phyloP scores from a whole-genome alignment of 192 early-diverging fungal species.

The Coemansia sp. region DNA sequence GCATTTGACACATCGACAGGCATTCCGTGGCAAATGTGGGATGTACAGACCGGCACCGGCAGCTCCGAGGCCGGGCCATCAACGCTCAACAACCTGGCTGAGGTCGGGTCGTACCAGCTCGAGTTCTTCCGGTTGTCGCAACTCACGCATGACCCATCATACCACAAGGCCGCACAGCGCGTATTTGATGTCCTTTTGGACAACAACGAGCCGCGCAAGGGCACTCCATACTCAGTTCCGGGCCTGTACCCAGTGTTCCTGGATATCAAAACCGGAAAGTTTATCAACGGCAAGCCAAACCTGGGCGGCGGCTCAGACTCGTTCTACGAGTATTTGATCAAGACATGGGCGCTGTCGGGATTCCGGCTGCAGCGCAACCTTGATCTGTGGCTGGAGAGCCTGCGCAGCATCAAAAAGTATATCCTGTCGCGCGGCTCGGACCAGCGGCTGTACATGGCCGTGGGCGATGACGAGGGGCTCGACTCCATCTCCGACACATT shows the following conservation, averaged over 20 bases:
- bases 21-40: slow-evolving; percentile 72
- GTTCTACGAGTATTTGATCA: slow-evolving; percentile 95
- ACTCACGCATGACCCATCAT: slow-evolving; percentile 74
- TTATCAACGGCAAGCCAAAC: slow-evolving; percentile 60
- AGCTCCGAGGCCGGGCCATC: slow-evolving; percentile 44
- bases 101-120: slow-evolving; percentile 58
- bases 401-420: slow-evolving; percentile 46
- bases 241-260: slow-evolving; percentile 81
- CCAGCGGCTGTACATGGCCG: slow-evolving; percentile 51
- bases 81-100: slow-evolving; percentile 52
- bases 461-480: slow-evolving; percentile 49
- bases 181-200: slow-evolving; percentile 52
- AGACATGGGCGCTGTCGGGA: slow-evolving; percentile 81
- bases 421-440: slow-evolving; percentile 45
- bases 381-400: slow-evolving; percentile 52
- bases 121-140: slow-evolving; percentile 87
- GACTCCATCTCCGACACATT: slow-evolving; percentile 54
- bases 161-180: slow-evolving; percentile 77
- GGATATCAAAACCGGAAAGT: slow-evolving; percentile 52
- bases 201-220: slow-evolving; percentile 40
- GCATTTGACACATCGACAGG: slow-evolving; percentile 61
- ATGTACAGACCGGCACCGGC: slow-evolving; percentile 60
- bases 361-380: slow-evolving; percentile 48
- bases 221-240: slow-evolving; percentile 35
- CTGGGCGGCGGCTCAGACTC: slow-evolving; percentile 87